Evolutionary conservation across 2,329 filamentous ascomycete species (phyloP).

Genomic region (Cladosporium colombiae): DNA sequence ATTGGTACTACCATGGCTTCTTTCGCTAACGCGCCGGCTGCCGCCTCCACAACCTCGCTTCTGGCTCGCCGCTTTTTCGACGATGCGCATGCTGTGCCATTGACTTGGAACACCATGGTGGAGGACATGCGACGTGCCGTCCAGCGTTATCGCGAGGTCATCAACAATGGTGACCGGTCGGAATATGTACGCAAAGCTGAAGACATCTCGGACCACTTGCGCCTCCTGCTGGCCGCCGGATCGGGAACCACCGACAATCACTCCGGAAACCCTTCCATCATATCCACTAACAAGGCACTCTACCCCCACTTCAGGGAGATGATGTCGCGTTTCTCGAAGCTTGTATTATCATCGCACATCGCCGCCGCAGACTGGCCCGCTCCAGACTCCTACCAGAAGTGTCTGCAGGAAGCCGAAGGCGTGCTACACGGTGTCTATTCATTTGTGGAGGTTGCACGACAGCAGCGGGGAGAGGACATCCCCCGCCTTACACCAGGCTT

Average conservation of each 20-base stretch:
- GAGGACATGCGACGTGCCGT: conserved; percentile 91
- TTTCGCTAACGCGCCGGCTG: conserved; percentile 52
- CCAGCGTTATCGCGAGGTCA: conserved; percentile 86
- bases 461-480: conserved; percentile 90
- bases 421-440: conserved; percentile 91
- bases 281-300: conserved; percentile 93
- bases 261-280: conserved; percentile 98
- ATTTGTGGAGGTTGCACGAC: conserved; percentile 91
- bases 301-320: conserved; percentile 98
- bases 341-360: conserved; percentile 96
- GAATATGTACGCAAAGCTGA: conserved; percentile 95
- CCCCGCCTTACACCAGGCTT: conserved; percentile 93
- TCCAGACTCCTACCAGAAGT: conserved; percentile 91
- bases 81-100: conserved; percentile 73
- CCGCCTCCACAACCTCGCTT: conserved; percentile 39
- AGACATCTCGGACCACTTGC: conserved; percentile 94
- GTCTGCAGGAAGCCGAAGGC: conserved; percentile 94
- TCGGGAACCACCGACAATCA: conserved; percentile 98
- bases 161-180: conserved; percentile 76
- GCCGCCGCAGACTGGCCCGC: conserved; percentile 95
- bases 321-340: conserved; percentile 99
- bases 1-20: conserved; percentile 57
- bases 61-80: conserved; percentile 87
- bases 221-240: conserved; percentile 88
- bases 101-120: conserved; percentile 88